A percentile compares a stretch with the other conserved stretches of the same genome.
These are phyloP conservation scores for Boletus fagicola DNA, from an alignment of 768 basidiomycete species.

Conservation along the genomic window DNA sequence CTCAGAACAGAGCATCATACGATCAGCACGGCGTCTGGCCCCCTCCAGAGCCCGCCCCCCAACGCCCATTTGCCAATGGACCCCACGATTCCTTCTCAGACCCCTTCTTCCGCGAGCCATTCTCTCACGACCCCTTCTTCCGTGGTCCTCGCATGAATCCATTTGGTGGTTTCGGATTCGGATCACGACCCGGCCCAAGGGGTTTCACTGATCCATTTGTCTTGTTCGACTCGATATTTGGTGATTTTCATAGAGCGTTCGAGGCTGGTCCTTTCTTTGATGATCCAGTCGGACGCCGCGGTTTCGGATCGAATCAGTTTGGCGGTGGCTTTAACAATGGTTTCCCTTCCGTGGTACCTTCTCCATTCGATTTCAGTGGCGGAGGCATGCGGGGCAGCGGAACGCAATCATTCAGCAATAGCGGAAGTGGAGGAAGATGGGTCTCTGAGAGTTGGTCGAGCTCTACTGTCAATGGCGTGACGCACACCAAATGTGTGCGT, in stretches of 20 bases:
- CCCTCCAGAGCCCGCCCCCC: slow-evolving; percentile 42
- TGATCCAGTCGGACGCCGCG: slow-evolving; percentile 19
- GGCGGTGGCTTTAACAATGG: slow-evolving; percentile 7
- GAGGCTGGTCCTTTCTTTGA: slow-evolving; percentile 37
- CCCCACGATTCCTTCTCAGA: slow-evolving; percentile 17
- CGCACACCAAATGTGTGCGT: slow-evolving; percentile 53
- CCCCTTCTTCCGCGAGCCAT: slow-evolving; percentile 22
- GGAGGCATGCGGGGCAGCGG: slow-evolving; percentile 16
- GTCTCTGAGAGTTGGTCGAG: slow-evolving; percentile 56
- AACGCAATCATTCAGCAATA: slow-evolving; percentile 11
- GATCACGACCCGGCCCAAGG: slow-evolving; percentile 12
- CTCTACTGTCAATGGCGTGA: slow-evolving; percentile 64
- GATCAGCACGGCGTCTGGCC: slow-evolving; percentile 77
- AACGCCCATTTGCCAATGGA: slow-evolving; percentile 14
- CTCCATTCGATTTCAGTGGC: slow-evolving; percentile 13
- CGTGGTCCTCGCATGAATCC: slow-evolving; percentile 28
- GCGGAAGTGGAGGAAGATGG: slow-evolving; percentile 35
- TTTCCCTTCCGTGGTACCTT: slow-evolving; percentile 10
- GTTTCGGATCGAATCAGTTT: slow-evolving; percentile 13
- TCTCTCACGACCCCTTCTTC: slow-evolving; percentile 11
- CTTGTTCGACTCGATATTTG: slow-evolving; percentile 72
- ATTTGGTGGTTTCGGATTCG: slow-evolving; percentile 28
- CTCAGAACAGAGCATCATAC: slow-evolving; percentile 60
- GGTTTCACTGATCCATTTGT: slow-evolving; percentile 73
- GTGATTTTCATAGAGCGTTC: slow-evolving; percentile 41